Conservation (phyloP, 805 yeast species). For the Wickerhamiella hasegawae region DNA sequence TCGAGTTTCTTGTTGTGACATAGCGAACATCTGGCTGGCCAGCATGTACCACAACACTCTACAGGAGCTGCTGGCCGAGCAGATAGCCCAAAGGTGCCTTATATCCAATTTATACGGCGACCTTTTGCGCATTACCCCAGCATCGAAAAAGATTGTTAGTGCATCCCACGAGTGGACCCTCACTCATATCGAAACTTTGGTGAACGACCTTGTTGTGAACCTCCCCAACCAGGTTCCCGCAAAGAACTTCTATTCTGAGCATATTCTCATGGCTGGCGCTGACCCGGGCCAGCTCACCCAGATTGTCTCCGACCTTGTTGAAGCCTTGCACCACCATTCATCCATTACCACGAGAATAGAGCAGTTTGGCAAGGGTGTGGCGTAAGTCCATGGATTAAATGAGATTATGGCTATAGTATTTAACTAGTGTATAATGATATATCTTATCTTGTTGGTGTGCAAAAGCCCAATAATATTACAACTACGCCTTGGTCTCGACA, state of each 20-base stretch:
- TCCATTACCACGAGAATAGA: slow-evolving; percentile 17
- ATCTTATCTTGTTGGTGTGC: no score
- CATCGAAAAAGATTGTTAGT: slow-evolving; percentile 16
- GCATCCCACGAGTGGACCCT: slow-evolving; percentile 23
- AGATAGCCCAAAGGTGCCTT: slow-evolving; percentile 21
- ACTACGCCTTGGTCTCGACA: no score
- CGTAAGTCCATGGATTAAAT: no score
- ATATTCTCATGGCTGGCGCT: slow-evolving; percentile 14
- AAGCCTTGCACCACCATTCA: slow-evolving; percentile 16
- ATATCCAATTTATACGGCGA: slow-evolving; percentile 17
- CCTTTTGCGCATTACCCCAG: slow-evolving; percentile 17
- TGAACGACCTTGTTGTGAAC: slow-evolving; percentile 17
- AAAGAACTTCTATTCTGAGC: slow-evolving; percentile 15
- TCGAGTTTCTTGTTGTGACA: no score
- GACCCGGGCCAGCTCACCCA: slow-evolving; percentile 12
- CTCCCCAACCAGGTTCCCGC: slow-evolving; percentile 15
- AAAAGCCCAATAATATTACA: no score
- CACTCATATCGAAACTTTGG: slow-evolving; percentile 18
- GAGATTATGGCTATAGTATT: no score
- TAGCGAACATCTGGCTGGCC: not conserved
- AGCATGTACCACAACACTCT: slow-evolving; percentile 6
- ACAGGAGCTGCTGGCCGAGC: slow-evolving; percentile 14
- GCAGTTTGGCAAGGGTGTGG: slow-evolving; percentile 21
- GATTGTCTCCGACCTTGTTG: slow-evolving; percentile 15
- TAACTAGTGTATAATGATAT: no score